phyloP scores from a whole-genome alignment of 306 rosid genomes.

The Lotus japonicus region DNA sequence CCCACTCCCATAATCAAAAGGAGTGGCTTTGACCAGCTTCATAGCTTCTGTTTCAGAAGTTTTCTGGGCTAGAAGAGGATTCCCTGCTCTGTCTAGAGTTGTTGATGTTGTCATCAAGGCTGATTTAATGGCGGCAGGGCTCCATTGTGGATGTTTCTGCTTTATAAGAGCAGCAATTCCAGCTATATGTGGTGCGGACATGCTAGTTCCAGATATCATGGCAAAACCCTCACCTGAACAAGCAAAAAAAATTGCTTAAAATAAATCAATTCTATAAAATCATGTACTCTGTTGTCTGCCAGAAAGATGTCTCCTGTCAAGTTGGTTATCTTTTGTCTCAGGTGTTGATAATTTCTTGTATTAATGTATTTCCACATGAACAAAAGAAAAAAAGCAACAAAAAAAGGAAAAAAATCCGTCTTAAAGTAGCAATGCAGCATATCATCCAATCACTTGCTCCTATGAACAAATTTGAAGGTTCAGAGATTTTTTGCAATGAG shows the following conservation, averaged over 20 bases:
- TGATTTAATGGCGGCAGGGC: conserved; percentile 99
- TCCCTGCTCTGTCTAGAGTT: conserved; percentile 83
- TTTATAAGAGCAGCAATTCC: conserved; percentile 97
- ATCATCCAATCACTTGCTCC: no score
- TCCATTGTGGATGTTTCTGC: conserved; percentile 98
- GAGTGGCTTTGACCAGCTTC: conserved; percentile 70
- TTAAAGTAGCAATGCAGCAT: no score
- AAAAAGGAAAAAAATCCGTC: no score
- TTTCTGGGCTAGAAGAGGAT: conserved; percentile 87
- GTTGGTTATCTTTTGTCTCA: no score
- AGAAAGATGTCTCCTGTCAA: no score
- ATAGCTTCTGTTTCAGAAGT: conserved; percentile 75
- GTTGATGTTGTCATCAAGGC: conserved; percentile 96
- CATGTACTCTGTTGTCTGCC: no score
- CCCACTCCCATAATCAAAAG: conserved; percentile 98
- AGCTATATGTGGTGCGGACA: conserved; percentile 99
- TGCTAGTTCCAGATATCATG: conserved; percentile 98
- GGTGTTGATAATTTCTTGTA: no score
- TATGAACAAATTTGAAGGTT: no score
- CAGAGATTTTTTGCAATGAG: no score
- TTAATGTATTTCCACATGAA: no score
- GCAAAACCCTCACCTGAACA: conserved; percentile 90
- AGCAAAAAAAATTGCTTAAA: not conserved
- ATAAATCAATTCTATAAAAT: not conserved
- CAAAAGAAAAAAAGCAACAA: no score